Percentiles rank a stretch among this genome's conserved stretches.
Conservation (phyloP, 2,329 filamentous ascomycete genomes). For the Botrytis squamosa region DNA sequence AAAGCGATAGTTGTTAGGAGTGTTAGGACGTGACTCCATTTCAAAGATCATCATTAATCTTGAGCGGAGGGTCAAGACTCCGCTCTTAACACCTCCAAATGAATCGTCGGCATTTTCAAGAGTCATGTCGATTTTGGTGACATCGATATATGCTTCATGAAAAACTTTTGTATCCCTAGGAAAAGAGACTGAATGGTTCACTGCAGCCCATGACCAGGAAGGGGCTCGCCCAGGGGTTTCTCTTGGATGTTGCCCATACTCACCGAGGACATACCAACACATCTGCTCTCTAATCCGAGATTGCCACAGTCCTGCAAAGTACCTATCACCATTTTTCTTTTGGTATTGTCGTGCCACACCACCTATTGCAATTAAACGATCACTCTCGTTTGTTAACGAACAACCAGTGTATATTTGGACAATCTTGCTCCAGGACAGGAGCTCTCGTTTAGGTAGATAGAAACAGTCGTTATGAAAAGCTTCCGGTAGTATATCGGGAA, state of each 20-base stretch:
- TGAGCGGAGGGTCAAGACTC: neutral
- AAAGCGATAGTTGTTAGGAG: too few relatives aligned
- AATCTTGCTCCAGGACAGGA: too few relatives aligned
- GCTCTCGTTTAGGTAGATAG: neutral
- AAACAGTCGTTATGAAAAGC: too few relatives aligned
- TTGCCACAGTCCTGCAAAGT: neutral
- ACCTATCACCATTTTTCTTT: neutral
- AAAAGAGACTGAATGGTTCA: fast-evolving
- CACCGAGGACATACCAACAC: neutral
- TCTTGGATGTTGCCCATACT: too few relatives aligned
- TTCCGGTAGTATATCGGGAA: neutral
- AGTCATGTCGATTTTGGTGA: neutral
- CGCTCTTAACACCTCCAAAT: neutral
- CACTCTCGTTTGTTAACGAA: too few relatives aligned
- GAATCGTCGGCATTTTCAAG: neutral
- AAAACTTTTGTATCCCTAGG: fast-evolving
- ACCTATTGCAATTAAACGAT: too few relatives aligned
- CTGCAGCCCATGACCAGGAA: neutral
- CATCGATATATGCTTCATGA: fast-evolving
- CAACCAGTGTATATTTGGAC: fast-evolving
- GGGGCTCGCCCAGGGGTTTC: neutral
- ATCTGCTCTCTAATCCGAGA: neutral
- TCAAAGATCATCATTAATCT: fast-evolving
- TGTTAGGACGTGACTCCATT: too few relatives aligned
- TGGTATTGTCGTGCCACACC: too few relatives aligned